Conservation (phyloP, 192 early-diverging fungal species). For the Podila verticillata region DNA sequence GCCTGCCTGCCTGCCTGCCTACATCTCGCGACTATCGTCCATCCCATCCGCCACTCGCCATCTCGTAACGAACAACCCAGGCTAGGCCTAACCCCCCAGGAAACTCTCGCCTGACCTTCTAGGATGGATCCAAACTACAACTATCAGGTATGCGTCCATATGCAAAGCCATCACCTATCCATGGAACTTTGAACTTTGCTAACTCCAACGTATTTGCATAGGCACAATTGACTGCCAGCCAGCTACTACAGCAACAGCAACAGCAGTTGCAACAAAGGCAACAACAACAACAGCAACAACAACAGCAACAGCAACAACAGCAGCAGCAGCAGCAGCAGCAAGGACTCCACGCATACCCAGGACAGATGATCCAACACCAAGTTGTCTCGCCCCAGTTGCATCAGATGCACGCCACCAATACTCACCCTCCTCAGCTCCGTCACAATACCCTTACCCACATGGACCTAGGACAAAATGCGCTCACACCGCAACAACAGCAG, state of each 20-base stretch:
- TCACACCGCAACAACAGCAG: slow-evolving; percentile 11
- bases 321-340: slow-evolving; percentile 12
- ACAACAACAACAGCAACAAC: background rate
- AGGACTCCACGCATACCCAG: slow-evolving; percentile 11
- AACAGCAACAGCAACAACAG: background rate
- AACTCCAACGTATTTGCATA: background rate
- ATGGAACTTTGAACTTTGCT: too few species aligned
- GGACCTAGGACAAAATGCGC: background rate
- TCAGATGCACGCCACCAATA: slow-evolving; percentile 8
- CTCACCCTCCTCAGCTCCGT: slow-evolving; percentile 11
- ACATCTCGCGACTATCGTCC: too few species aligned
- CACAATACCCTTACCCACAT: background rate
- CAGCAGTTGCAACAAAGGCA: background rate
- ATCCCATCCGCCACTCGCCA: too few species aligned
- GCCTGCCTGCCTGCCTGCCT: too few species aligned
- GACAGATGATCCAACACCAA: slow-evolving; percentile 3
- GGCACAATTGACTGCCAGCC: background rate
- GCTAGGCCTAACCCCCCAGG: too few species aligned
- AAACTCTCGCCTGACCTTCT: background rate
- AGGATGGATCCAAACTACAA: slow-evolving; percentile 4
- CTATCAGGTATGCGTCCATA: background rate
- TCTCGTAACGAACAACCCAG: too few species aligned
- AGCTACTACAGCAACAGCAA: slow-evolving; percentile 10
- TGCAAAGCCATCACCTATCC: background rate
- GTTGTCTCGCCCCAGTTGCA: slow-evolving; percentile 10